Percentiles rank a stretch among this genome's conserved stretches.
phyloP scores from a whole-genome alignment of 352 stramenopile species.

The Thraustochytrium sp. region DNA sequence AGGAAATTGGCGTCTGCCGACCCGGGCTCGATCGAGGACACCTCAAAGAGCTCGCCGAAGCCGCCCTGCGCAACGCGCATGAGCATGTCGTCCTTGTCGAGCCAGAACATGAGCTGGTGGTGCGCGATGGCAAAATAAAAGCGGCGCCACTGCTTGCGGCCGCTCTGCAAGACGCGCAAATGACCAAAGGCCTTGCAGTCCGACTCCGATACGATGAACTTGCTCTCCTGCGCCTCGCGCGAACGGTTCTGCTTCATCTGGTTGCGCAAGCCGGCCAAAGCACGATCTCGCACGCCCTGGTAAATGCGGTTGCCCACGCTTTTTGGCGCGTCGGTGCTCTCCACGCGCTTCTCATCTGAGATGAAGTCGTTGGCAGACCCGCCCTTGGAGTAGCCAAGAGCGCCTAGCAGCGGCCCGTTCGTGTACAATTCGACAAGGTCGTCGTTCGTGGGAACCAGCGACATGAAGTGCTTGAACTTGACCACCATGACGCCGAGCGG shows the following conservation, averaged over 20 bases:
- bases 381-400: not conserved
- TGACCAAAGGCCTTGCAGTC: slow-evolving; percentile 36
- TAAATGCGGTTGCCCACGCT: not conserved
- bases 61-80: not conserved
- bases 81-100: slow-evolving; percentile 22
- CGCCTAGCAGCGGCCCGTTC: not conserved
- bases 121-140: slow-evolving; percentile 41
- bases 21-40: not conserved
- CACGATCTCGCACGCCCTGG: not conserved
- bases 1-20: not conserved
- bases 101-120: slow-evolving; percentile 21
- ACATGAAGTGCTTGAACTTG: slow-evolving; percentile 41
- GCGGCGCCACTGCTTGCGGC: not conserved
- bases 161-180: slow-evolving; percentile 4
- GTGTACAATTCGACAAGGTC: slow-evolving; percentile 41
- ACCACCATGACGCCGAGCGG: slow-evolving; percentile 24
- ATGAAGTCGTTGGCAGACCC: not conserved
- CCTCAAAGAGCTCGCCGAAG: slow-evolving; percentile 21
- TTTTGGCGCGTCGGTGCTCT: not conserved
- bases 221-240: slow-evolving; percentile 24
- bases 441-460: slow-evolving; percentile 35
- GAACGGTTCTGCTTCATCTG: not conserved
- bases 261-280: not conserved
- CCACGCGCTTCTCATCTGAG: not conserved
- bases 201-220: slow-evolving; percentile 22